phyloP scores from a whole-genome alignment of 148 eudicot species.

The Rhododendron vialii region DNA sequence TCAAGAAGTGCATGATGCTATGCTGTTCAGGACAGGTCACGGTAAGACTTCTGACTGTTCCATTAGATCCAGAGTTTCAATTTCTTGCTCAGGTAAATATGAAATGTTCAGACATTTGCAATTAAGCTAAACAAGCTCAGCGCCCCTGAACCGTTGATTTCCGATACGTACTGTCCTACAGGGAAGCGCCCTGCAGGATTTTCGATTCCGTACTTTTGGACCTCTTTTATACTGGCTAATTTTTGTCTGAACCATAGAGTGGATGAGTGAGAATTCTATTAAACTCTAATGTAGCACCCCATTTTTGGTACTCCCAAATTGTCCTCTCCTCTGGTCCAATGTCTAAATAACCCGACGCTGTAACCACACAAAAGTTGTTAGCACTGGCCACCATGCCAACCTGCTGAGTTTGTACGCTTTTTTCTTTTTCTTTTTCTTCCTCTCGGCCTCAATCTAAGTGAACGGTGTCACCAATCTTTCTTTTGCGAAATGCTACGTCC shows the following conservation, averaged over 20 bases:
- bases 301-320: background rate
- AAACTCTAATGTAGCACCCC: background rate
- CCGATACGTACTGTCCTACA: no score
- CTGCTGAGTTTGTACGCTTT: background rate
- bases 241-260: no score
- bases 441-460: background rate
- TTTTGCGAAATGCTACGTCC: no score
- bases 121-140: background rate
- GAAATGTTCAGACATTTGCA: background rate
- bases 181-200: no score
- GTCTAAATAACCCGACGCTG: background rate
- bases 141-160: no score
- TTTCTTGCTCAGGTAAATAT: background rate
- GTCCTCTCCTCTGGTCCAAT: background rate
- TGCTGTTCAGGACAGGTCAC: background rate
- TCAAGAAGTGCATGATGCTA: conserved; percentile 1
- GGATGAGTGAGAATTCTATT: no score
- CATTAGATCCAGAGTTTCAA: background rate
- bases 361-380: background rate
- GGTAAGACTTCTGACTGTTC: background rate
- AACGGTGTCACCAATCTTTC: background rate
- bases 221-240: no score
- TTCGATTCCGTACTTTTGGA: no score
- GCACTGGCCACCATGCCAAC: background rate
- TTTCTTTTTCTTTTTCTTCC: background rate